A percentile compares a stretch with the other conserved stretches of the same genome.
phyloP scores from a whole-genome alignment of 1,139 yeast species.

The Arxiozyma slooffiae region DNA sequence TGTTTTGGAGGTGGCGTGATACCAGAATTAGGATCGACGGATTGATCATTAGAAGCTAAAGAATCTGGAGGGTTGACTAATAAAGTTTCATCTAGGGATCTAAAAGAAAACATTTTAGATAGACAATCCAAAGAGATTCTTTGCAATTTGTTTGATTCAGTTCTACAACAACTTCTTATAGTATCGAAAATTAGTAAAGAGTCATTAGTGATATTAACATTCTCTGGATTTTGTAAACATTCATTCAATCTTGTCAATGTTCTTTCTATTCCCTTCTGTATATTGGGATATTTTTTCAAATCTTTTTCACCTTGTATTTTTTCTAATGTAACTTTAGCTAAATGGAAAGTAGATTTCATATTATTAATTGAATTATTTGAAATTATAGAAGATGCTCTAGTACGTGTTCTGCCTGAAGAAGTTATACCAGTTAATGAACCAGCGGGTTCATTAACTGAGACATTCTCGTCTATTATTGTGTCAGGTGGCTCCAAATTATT shows the following conservation, averaged over 20 bases:
- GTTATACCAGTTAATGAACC: not conserved
- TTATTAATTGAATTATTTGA: constrained; percentile 15
- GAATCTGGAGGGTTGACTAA: constrained; percentile 36
- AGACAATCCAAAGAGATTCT: constrained; percentile 54
- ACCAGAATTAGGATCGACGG: constrained; percentile 30
- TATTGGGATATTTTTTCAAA: constrained; percentile 23
- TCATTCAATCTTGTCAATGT: constrained; percentile 20
- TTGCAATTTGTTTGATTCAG: constrained; percentile 43
- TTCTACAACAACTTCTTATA: constrained; percentile 48
- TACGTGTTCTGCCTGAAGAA: constrained; percentile 6
- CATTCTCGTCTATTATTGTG: constrained; percentile 2
- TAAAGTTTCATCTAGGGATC: constrained; percentile 45
- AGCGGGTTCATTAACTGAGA: not conserved
- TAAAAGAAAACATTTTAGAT: constrained; percentile 56
- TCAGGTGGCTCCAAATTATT: not conserved
- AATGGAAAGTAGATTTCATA: constrained; percentile 21
- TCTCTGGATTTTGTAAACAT: constrained; percentile 11
- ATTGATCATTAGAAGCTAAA: constrained; percentile 30
- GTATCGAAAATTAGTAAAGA: constrained; percentile 51
- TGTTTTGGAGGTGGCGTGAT: constrained; percentile 47
- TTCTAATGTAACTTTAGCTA: constrained; percentile 26
- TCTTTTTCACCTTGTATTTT: constrained; percentile 25
- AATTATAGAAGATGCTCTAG: constrained; percentile 13
- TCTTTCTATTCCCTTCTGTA: constrained; percentile 25
- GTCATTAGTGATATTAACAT: constrained; percentile 30